phyloP scores from a whole-genome alignment of 495 filamentous ascomycete species.

The Aspergillus kassunensis region DNA sequence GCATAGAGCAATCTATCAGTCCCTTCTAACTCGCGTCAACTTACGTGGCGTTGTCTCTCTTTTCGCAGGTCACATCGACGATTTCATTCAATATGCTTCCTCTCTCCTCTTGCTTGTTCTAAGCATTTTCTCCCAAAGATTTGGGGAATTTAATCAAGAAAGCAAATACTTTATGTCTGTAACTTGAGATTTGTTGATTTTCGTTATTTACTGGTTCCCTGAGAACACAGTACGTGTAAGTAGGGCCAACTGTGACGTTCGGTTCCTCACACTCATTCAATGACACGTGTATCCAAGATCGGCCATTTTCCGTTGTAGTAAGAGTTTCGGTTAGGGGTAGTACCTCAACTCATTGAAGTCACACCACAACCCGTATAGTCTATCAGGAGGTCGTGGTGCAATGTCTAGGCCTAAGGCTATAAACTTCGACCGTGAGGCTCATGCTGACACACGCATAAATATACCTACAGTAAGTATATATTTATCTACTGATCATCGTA shows the following conservation, averaged over 20 bases:
- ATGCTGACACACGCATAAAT: too few species aligned
- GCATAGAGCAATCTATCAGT: constrained; percentile 22
- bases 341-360: too few species aligned
- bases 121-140: constrained; percentile 16
- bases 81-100: constrained; percentile 1
- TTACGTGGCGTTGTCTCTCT: not conserved
- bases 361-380: not conserved
- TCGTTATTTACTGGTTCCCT: constrained; percentile 1
- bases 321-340: not conserved
- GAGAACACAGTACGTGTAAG: constrained; percentile 1
- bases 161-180: constrained; percentile 20
- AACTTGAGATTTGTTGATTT: constrained; percentile 15
- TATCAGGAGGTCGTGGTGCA: too few species aligned
- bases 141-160: constrained; percentile 30
- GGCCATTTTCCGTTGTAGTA: not conserved
- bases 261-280: constrained; percentile 6
- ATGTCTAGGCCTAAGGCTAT: too few species aligned
- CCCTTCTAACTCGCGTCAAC: not conserved
- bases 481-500: too few species aligned
- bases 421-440: too few species aligned
- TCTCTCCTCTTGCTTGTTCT: constrained; percentile 14
- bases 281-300: not conserved
- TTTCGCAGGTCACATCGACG: not conserved
- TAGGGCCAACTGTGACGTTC: not conserved
- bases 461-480: too few species aligned